A percentile compares a stretch with the other conserved stretches of the same genome.
phyloP scores from a whole-genome alignment of 139 green algal genomes.

The Deuterostichococcus epilithicus region DNA sequence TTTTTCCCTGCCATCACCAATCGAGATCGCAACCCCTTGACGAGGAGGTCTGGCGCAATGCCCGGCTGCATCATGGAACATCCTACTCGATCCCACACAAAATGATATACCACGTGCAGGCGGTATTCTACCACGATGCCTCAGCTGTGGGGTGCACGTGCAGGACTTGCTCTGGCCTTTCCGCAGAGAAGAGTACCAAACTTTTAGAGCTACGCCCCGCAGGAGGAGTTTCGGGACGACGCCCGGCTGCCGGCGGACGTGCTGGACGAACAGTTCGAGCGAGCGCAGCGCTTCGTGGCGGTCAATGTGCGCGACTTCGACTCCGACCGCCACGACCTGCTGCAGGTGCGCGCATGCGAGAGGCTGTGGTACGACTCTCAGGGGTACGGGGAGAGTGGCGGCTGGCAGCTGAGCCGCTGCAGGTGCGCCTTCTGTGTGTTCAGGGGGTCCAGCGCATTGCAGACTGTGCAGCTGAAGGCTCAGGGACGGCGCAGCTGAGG shows the following conservation, averaged over 20 bases:
- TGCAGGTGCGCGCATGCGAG: constrained; percentile 17
- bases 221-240: neutral
- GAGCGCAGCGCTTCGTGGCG: constrained; percentile 26
- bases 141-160: neutral
- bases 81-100: no score
- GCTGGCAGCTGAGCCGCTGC: neutral
- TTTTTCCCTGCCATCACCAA: no score
- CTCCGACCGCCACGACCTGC: constrained; percentile 8
- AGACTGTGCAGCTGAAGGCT: no score
- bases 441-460: no score
- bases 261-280: constrained; percentile 34
- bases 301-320: constrained; percentile 20
- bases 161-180: neutral
- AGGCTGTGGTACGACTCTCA: neutral
- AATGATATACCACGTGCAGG: no score
- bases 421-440: neutral
- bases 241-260: constrained; percentile 18
- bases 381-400: neutral
- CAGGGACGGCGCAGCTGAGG: no score
- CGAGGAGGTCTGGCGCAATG: no score
- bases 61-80: no score
- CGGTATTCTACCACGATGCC: neutral
- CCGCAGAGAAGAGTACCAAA: neutral
- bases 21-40: no score
- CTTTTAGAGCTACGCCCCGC: neutral